Base-by-base conservation (phyloP, 805 yeast species). In the Jamesozyma hellenica region DNA sequence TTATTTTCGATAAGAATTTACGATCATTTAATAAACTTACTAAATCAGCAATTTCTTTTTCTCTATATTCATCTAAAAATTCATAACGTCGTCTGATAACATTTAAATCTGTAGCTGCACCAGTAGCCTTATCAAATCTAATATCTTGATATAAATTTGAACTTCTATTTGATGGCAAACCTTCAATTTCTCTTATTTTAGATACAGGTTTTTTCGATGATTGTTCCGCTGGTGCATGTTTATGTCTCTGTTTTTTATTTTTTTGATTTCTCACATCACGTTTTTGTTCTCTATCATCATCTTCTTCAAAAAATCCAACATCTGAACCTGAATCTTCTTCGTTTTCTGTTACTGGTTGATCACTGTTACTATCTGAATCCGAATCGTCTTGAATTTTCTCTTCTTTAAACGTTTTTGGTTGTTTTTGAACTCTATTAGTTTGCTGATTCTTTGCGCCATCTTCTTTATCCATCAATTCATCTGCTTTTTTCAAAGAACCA, bases 51-150 rank as follows among this genome's bases (percentile, higher is more conserved):
- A 92, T 68, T 56, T 92, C 98, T 8, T 67, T 60, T 47, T 79
- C 69, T 58, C 97, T 72, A 58, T 92, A 92, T 30, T 82, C 87
- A 59, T 87, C 95, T 42, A 92, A 64, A 55, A 92, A 92, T 33
- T 75, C 72, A 64, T 92, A 92, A 53, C 90, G 79, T 52, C 77
- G 74, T 44, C 96, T 69, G 14, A 83, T 73, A 42, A 70, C 68
- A 26, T 68, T 64, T 42, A 74, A 63, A 56, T 88, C 90, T 49
- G 82, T 82, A 1, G 92, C 84, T 50, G 77, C 81, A 42, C 97
- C 97, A 46, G 77, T 76, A 0, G 95, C 87, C 3, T 90, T 73
- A 60, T 92, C 96, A 58, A 92, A 92, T 49, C 98, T 70, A 27
- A 94, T 80, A 64, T 92, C 98, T 36, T 75, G 71, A 56, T 82